Conservation (phyloP, 2,329 filamentous ascomycete genomes). For the Elsinoe arachidis region DNA sequence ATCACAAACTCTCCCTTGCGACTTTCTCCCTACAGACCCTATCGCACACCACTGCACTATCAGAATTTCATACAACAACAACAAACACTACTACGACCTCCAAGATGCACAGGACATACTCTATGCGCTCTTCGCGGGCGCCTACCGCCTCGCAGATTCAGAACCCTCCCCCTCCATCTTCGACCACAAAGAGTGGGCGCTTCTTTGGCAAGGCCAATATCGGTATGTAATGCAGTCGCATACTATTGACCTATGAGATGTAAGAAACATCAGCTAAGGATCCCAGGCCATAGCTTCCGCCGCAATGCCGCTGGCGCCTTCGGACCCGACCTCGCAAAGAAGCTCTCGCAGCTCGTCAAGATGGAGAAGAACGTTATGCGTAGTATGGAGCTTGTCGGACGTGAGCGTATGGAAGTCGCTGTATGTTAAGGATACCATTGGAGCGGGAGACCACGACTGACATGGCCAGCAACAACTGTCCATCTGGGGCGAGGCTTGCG, state of each 20-base stretch:
- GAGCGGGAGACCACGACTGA: background rate
- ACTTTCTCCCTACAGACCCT: background rate
- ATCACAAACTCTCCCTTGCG: conserved; percentile 6
- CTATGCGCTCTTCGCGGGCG: conserved; percentile 93
- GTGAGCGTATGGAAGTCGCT: conserved; percentile 96
- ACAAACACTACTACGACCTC: background rate
- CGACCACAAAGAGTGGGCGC: conserved; percentile 81
- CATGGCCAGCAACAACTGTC: conserved; percentile 89
- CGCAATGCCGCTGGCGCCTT: conserved; percentile 69
- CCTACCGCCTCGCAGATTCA: conserved; percentile 86
- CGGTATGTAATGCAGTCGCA: conserved; percentile 48
- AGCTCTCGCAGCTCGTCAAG: conserved; percentile 95
- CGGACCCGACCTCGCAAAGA: conserved; percentile 85
- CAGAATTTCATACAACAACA: background rate
- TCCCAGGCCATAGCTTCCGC: conserved; percentile 59
- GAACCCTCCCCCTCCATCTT: conserved; percentile 87
- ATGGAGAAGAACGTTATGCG: conserved; percentile 99
- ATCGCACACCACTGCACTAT: background rate
- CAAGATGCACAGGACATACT: conserved; percentile 94
- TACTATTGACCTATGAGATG: background rate
- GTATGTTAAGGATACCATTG: conserved; percentile 47
- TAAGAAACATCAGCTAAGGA: background rate
- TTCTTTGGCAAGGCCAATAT: conserved; percentile 81
- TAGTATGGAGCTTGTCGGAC: conserved; percentile 87
- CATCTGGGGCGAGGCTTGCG: conserved; percentile 89